phyloP scores from a whole-genome alignment of 805 yeast species.

The Priceomyces carsonii region DNA sequence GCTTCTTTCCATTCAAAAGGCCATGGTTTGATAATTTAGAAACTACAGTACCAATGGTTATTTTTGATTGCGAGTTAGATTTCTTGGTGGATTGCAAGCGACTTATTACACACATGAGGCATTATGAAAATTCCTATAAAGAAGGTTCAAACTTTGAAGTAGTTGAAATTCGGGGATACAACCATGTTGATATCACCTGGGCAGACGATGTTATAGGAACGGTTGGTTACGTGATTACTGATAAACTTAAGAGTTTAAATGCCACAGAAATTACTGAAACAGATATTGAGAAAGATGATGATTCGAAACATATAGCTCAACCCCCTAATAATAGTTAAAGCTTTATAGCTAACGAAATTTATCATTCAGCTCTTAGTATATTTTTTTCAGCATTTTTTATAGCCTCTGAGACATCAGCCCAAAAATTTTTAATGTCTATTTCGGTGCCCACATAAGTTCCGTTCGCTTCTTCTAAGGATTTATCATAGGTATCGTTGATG shows the following conservation, averaged over 20 bases:
- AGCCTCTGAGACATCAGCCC: constrained; percentile 16
- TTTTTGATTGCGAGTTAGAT: constrained; percentile 75
- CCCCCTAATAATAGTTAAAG: background rate
- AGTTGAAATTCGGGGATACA: constrained; percentile 58
- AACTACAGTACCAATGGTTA: constrained; percentile 53
- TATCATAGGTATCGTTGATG: constrained; percentile 4
- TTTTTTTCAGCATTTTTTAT: constrained; percentile 17
- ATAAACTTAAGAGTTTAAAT: constrained; percentile 2
- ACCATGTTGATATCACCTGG: constrained; percentile 93
- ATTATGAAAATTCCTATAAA: constrained; percentile 52
- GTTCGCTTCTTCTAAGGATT: constrained; percentile 12
- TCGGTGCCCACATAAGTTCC: constrained; percentile 18
- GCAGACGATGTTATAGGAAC: constrained; percentile 70
- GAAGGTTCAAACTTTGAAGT: constrained; percentile 37
- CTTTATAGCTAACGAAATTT: too few species aligned
- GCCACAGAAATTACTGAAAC: background rate
- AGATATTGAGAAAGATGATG: background rate
- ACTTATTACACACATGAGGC: constrained; percentile 62
- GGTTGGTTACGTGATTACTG: constrained; percentile 50
- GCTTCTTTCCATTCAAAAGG: constrained; percentile 52
- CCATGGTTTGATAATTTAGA: constrained; percentile 51
- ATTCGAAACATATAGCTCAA: background rate
- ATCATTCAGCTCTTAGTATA: constrained; percentile 1
- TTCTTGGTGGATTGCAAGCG: constrained; percentile 73
- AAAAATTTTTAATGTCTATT: constrained; percentile 16